Percentiles rank a stretch among this genome's conserved stretches.
phyloP scores from a whole-genome alignment of 495 filamentous ascomycete species.

The Bacidia gigantensis region DNA sequence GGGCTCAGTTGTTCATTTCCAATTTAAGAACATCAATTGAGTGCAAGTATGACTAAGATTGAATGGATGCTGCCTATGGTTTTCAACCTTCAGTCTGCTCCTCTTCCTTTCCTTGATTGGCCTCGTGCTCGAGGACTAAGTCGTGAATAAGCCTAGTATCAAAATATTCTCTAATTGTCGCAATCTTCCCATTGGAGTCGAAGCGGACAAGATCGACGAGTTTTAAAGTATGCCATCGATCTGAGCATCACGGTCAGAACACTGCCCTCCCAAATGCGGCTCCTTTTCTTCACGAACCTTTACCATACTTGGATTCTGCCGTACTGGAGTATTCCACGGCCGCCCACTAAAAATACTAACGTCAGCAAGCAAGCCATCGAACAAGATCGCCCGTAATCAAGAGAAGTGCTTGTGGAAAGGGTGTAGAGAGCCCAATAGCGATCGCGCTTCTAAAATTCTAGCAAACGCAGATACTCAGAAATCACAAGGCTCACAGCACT shows the following conservation, averaged over 20 bases:
- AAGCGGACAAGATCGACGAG: background rate
- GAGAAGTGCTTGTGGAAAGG: background rate
- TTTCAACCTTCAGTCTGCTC: background rate
- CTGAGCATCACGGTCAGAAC: background rate
- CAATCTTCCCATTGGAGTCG: background rate
- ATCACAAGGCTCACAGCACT: background rate
- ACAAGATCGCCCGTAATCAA: background rate
- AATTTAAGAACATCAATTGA: too few species aligned
- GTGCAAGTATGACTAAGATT: too few species aligned
- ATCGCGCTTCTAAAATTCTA: background rate
- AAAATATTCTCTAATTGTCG: background rate
- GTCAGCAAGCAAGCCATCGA: background rate
- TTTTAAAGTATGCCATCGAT: background rate
- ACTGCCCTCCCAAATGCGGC: background rate
- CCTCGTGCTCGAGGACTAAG: background rate
- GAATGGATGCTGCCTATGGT: too few species aligned
- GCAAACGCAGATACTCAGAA: background rate
- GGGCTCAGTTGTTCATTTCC: too few species aligned
- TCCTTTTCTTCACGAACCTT: background rate
- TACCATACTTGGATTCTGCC: background rate
- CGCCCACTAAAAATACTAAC: background rate
- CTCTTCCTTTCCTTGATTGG: background rate
- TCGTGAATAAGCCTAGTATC: constrained; percentile 1
- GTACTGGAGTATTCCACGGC: background rate
- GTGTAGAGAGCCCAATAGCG: too few species aligned